Evolutionary conservation across 495 filamentous ascomycete genomes (phyloP).

Genomic region (Penicillium lividum): DNA sequence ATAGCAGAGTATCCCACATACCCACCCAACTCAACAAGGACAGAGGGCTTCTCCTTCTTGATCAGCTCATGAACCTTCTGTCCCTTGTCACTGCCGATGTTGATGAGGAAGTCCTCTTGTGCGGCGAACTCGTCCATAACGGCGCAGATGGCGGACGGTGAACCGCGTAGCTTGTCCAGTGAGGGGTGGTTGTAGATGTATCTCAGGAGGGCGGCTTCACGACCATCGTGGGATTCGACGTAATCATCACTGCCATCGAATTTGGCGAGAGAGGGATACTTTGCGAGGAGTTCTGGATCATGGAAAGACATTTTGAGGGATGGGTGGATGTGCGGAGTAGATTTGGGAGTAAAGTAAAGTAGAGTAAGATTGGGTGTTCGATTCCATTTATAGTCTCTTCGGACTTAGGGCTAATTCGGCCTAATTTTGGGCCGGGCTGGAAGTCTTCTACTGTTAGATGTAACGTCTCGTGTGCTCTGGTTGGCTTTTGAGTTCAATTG

Average conservation of each 20-base stretch:
- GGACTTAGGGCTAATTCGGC: background rate
- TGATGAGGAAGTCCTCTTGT: constrained; percentile 70
- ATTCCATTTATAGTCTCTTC: background rate
- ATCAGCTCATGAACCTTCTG: constrained; percentile 60
- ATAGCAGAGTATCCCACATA: constrained; percentile 73
- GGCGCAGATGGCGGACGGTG: constrained; percentile 54
- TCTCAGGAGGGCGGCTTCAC: constrained; percentile 65
- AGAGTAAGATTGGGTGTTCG: background rate
- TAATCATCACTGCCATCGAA: constrained; percentile 1
- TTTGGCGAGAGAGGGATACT: constrained; percentile 14
- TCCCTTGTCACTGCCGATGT: constrained; percentile 67
- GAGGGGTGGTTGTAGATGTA: constrained; percentile 55
- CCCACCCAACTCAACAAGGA: constrained; percentile 67
- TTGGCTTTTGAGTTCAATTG: too few relatives aligned
- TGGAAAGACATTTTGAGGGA: constrained; percentile 2
- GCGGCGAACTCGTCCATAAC: constrained; percentile 67
- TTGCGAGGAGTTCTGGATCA: constrained; percentile 7
- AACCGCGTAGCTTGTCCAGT: constrained; percentile 53
- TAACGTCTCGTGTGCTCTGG: too few relatives aligned
- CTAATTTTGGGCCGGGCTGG: background rate
- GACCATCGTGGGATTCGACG: constrained; percentile 55
- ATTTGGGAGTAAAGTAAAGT: background rate
- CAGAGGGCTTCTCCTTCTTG: constrained; percentile 52
- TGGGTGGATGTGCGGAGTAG: constrained; percentile 4
- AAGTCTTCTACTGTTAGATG: too few relatives aligned